phyloP scores from a whole-genome alignment of 2,329 filamentous ascomycete genomes.

The Mycosphaerella arachidis region DNA sequence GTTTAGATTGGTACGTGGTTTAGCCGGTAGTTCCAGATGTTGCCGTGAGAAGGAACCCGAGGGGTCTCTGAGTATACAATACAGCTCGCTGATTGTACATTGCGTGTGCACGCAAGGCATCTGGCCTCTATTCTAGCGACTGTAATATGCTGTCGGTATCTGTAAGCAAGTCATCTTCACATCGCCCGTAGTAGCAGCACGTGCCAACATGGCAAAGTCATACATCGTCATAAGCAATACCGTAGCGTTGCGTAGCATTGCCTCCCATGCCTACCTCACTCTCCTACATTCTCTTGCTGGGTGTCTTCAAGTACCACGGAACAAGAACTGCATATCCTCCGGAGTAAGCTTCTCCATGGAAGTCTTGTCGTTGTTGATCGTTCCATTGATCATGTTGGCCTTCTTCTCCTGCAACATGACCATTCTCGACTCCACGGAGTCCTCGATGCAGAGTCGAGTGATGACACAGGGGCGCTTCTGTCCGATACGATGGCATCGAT shows the following conservation, averaged over 20 bases:
- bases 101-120: neutral
- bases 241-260: neutral
- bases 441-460: constrained; percentile 90
- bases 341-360: constrained; percentile 88
- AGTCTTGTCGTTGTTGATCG: constrained; percentile 86
- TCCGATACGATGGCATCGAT: constrained; percentile 81
- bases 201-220: neutral
- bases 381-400: constrained; percentile 94
- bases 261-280: neutral
- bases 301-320: constrained; percentile 60
- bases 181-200: neutral
- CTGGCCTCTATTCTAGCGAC: neutral
- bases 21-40: too few species aligned
- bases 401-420: constrained; percentile 97
- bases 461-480: constrained; percentile 92
- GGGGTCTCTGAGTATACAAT: neutral
- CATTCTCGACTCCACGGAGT: constrained; percentile 94
- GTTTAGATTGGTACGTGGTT: too few species aligned
- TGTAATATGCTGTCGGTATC: neutral
- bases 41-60: too few species aligned
- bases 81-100: neutral
- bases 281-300: too few species aligned
- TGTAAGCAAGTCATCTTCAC: neutral
- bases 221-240: neutral
- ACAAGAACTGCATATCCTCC: constrained; percentile 93